Conservation (phyloP, 129 eudicot species). For the sunflower (Helianthus annuus) region HanXRQr2.0-SUNRISE NC_035442.2:131060089-131060588, state of each 20-base stretch:
- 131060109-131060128: slow-evolving; percentile 35
- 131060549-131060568: slow-evolving; percentile 46
- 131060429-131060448: slow-evolving; percentile 55
- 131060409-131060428: slow-evolving; percentile 37
- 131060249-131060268: slow-evolving; percentile 52
- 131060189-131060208: slow-evolving; percentile 47
- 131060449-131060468: slow-evolving; percentile 58
- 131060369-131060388: slow-evolving; percentile 74
- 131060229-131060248: slow-evolving; percentile 75
- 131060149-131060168: slow-evolving; percentile 66
- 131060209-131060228: slow-evolving; percentile 55
- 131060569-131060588: slow-evolving; percentile 60
- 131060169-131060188: slow-evolving; percentile 51
- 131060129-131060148: slow-evolving; percentile 78
- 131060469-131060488: slow-evolving; percentile 58
- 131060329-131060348: slow-evolving; percentile 65
- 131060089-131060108: slow-evolving; percentile 65
- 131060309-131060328: slow-evolving; percentile 64
- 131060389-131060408: slow-evolving; percentile 52
- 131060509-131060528: slow-evolving; percentile 77
- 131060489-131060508: slow-evolving; percentile 62
- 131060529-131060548: slow-evolving; percentile 41
- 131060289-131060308: slow-evolving; percentile 68
- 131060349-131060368: slow-evolving; percentile 48
- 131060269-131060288: slow-evolving; percentile 56